Conservation (phyloP, 257 asterid species). For the Paulownia fortunei region DNA sequence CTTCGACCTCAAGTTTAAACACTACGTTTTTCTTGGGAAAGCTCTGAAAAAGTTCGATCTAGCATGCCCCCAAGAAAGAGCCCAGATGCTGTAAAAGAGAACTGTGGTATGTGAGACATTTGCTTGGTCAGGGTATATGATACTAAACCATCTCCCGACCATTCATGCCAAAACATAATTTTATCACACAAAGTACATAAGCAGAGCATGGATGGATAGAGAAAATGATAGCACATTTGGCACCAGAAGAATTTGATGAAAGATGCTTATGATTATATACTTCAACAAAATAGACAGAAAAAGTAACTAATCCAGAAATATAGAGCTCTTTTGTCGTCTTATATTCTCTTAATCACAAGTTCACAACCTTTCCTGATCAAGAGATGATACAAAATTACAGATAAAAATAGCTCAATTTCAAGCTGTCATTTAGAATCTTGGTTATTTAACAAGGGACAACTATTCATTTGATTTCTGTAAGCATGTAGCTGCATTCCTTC, state of each 20-base stretch:
- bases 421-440: conserved; percentile 29
- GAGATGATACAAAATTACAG: neutral
- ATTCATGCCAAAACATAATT: neutral
- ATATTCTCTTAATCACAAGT: conserved; percentile 7
- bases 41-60: no score
- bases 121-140: neutral
- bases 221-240: neutral
- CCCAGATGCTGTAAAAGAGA: neutral
- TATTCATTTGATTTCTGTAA: conserved; percentile 36
- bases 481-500: conserved; percentile 47
- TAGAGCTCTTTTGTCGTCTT: no score
- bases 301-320: neutral
- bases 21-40: neutral
- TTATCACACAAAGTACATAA: neutral
- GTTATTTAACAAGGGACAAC: conserved; percentile 35
- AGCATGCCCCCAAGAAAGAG: neutral
- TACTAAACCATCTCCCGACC: neutral
- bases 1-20: neutral
- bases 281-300: neutral
- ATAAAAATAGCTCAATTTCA: conserved; percentile 2
- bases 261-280: neutral
- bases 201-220: neutral
- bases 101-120: neutral
- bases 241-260: neutral
- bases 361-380: conserved; percentile 4